phyloP scores from a whole-genome alignment of 768 basidiomycete genomes.

The Suillus plorans region DNA sequence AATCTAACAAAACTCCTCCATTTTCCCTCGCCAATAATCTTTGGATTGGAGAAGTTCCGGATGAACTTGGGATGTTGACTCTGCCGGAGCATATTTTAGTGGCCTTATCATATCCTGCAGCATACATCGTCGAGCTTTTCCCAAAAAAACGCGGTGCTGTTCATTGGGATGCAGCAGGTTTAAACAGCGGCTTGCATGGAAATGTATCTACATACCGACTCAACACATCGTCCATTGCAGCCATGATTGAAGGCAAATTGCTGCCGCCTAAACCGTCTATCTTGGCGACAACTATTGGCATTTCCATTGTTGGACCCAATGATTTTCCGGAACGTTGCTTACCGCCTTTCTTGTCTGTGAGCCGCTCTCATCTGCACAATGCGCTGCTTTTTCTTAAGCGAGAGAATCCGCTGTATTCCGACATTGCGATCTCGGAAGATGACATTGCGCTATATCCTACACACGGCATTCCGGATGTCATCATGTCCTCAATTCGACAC shows the following conservation, averaged over 20 bases:
- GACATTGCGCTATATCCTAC: background rate
- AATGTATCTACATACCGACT: slow-evolving; percentile 11
- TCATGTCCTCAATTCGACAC: background rate
- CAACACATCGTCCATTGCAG: slow-evolving; percentile 14
- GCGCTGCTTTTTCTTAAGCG: background rate
- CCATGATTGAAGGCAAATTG: background rate
- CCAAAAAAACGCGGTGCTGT: background rate
- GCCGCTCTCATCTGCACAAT: background rate
- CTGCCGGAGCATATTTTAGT: background rate
- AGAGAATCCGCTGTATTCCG: background rate
- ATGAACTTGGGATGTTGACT: background rate
- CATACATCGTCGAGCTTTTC: background rate
- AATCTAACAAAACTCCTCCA: background rate
- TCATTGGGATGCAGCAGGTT: background rate
- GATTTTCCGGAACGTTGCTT: background rate
- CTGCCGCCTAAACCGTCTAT: background rate
- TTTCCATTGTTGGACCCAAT: background rate
- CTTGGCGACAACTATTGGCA: background rate
- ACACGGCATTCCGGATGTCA: background rate
- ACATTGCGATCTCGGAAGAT: background rate
- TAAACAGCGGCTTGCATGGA: background rate
- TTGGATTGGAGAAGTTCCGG: background rate
- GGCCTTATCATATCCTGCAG: background rate
- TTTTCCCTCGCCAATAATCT: background rate
- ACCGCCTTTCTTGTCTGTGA: background rate